phyloP scores from a whole-genome alignment of 148 eudicot species.

The Chenopodium formosanum region DNA sequence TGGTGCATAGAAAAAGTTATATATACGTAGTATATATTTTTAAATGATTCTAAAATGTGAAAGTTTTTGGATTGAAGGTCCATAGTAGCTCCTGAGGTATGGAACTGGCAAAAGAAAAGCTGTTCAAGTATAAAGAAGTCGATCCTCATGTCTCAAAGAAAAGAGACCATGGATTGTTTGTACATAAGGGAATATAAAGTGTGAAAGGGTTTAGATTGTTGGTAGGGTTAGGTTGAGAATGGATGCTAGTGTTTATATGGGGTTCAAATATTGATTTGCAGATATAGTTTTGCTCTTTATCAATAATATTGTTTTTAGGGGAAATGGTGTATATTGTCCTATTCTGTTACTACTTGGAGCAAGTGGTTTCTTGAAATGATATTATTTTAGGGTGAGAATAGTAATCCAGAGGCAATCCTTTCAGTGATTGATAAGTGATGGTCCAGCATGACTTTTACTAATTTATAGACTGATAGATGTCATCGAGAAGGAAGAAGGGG shows the following conservation, averaged over 20 bases:
- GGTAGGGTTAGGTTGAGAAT: not conserved
- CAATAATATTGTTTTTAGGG: not conserved
- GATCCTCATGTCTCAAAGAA: not conserved
- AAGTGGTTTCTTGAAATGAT: not conserved
- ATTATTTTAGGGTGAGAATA: not conserved
- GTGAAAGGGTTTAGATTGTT: not conserved
- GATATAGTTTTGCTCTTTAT: not conserved
- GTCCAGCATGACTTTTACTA: not conserved
- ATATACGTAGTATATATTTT: too few species aligned
- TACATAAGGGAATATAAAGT: not conserved
- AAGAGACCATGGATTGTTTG: not conserved
- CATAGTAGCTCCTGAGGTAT: not conserved
- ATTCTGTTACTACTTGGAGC: not conserved
- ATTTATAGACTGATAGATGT: not conserved
- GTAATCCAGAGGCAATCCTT: not conserved
- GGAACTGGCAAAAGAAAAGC: not conserved
- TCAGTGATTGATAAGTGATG: not conserved
- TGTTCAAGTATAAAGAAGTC: not conserved
- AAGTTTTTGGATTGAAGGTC: not conserved
- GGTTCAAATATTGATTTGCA: not conserved
- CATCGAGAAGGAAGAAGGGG: not conserved
- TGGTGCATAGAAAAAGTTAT: too few species aligned
- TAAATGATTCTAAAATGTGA: not conserved
- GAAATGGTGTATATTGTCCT: not conserved
- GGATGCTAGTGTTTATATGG: not conserved